Base-by-base conservation (phyloP, 441 rosid genomes). In the Populus hybrid region DNA sequence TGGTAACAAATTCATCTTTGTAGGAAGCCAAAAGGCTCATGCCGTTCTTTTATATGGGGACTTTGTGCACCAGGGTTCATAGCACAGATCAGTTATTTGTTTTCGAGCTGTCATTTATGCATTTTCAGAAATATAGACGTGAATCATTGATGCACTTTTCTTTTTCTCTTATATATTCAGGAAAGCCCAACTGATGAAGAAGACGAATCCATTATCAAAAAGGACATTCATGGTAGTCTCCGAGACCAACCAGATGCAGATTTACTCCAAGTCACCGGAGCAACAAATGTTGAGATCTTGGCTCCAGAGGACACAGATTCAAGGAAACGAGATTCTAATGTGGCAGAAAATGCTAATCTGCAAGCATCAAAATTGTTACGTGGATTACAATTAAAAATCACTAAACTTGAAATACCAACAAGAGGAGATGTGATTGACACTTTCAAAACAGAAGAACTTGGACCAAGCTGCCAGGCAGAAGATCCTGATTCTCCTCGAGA, bases 111-210 rank as follows among this genome's bases (percentile, higher is more conserved):
- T 24, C 30, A n/a, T 4, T 10, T 9, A 63, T 73, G 26, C 71
- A 57, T 57, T 70, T 70, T 38, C 61, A 21, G 61, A 26, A 59
- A 26, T 32, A 6, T 46, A 38, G 74, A 71, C 10, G 74, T 73
- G 64, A 57, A 61, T 46, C 21, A 28, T 26, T 81, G 66, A 40
- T 18, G 6, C 64, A 38, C 28, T 67, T 72, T 16, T 72, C 68
- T n/a, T 42, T 71, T 67, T 67, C 59, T 35, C 4, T 28, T 75
- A 36, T 73, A 8, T 76, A 9, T 81, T 78, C 86, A 95, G 97
- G 85, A 85, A 86, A 86, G 87, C 83, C 90, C 95, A 26, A 77
- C 78, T 24, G 97, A 89, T 67, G 93, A 86, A 50, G 94, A 85
- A 50, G 95, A 86, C 77, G 90, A 88, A 76, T 20, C 26, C 72